phyloP scores from a whole-genome alignment of 371 early-diverging fungal genomes.

The Blakeslea trispora region DNA sequence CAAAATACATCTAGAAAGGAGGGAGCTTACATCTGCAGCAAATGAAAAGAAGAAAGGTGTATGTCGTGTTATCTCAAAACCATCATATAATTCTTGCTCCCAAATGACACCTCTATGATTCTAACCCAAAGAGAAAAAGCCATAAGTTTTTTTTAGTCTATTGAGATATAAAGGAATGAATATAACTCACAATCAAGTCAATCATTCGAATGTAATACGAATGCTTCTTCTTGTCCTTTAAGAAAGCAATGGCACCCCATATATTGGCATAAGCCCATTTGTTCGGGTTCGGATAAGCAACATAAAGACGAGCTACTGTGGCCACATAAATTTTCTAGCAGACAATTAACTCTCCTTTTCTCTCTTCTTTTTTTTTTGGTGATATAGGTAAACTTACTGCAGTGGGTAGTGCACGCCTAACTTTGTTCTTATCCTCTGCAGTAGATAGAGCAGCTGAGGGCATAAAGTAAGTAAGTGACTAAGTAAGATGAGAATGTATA shows the following conservation, averaged over 20 bases:
- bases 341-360: too few relatives aligned
- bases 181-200: slow-evolving; percentile 64
- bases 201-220: slow-evolving; percentile 77
- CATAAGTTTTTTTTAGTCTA: too few relatives aligned
- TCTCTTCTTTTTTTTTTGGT: too few relatives aligned
- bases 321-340: slow-evolving; percentile 81
- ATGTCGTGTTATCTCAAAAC: slow-evolving; percentile 73
- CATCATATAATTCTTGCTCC: slow-evolving; percentile 81
- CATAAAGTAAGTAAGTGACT: slow-evolving; percentile 33
- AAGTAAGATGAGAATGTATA: neutral
- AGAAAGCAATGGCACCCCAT: slow-evolving; percentile 79
- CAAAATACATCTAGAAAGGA: neutral
- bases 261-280: slow-evolving; percentile 78
- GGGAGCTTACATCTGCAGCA: slow-evolving; percentile 71
- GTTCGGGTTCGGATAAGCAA: slow-evolving; percentile 72
- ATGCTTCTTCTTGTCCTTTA: slow-evolving; percentile 63
- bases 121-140: too few relatives aligned
- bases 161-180: neutral
- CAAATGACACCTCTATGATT: slow-evolving; percentile 70
- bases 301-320: slow-evolving; percentile 84
- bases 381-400: slow-evolving; percentile 49
- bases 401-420: slow-evolving; percentile 48
- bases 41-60: slow-evolving; percentile 88
- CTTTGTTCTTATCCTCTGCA: slow-evolving; percentile 54
- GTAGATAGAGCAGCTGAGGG: slow-evolving; percentile 47